Percentiles rank a stretch among this genome's conserved stretches.
phyloP scores from a whole-genome alignment of 2,329 filamentous ascomycete genomes.

The Emmonsia crescens region DNA sequence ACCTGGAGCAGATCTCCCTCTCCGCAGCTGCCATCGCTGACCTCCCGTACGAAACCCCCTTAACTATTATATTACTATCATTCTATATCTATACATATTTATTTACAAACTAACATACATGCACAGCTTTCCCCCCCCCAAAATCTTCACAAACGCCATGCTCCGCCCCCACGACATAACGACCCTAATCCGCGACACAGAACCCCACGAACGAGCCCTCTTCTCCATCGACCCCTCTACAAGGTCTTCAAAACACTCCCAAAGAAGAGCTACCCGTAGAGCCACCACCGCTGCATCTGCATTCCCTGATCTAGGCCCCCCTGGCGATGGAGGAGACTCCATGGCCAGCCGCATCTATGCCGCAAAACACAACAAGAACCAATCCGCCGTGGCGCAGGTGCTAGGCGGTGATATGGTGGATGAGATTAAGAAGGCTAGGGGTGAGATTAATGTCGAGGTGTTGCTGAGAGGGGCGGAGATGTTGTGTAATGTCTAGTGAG shows the following conservation, averaged over 20 bases:
- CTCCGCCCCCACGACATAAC: conserved; percentile 87
- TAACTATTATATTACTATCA: neutral
- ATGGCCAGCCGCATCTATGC: conserved; percentile 37
- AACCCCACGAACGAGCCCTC: conserved; percentile 84
- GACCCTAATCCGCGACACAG: conserved; percentile 85
- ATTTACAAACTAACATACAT: neutral
- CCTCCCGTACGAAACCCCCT: conserved; percentile 49
- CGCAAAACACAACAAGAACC: conserved; percentile 52
- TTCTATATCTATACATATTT: neutral
- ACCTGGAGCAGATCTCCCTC: conserved; percentile 65
- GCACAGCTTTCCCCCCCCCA: conserved; percentile 72
- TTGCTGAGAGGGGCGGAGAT: conserved; percentile 80
- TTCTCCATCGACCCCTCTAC: conserved; percentile 74
- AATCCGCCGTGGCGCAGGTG: conserved; percentile 78
- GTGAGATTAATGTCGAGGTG: conserved; percentile 77
- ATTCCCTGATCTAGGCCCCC: neutral
- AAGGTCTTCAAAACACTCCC: conserved; percentile 36
- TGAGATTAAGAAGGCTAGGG: conserved; percentile 55
- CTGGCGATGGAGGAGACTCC: conserved; percentile 24
- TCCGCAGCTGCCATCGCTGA: conserved; percentile 67
- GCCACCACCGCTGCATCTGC: conserved; percentile 37
- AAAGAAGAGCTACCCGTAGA: conserved; percentile 35
- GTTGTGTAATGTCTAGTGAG: conserved; percentile 72
- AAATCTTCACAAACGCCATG: conserved; percentile 89
- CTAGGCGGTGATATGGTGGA: conserved; percentile 79